Base-by-base conservation (phyloP, 2,329 filamentous ascomycete genomes). In the Alternaria rosae region DNA sequence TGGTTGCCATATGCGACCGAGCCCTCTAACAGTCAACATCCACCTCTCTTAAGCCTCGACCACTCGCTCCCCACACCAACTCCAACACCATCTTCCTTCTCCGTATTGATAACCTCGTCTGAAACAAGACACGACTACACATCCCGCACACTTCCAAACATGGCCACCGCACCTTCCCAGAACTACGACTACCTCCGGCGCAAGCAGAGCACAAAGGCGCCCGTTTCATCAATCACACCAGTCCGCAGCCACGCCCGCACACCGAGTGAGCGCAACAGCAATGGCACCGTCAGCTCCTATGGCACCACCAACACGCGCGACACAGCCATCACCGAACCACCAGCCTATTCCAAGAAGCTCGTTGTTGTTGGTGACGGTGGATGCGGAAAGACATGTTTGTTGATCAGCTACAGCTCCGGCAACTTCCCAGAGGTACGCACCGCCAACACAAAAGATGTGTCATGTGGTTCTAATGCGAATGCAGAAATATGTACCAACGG, bases 401-500 rank as follows among this genome's bases (percentile, higher is more conserved):
- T 99, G 81, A 99, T 99, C 82, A 97, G 94, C 83, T 99, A 98
- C 85, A 97, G 93, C 76, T 94, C 98, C 83, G 95, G 95, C 62
- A 97, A 97, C 81, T 99, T 99, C 79, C 95, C 95, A 82, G 94
- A 99, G 92, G 95, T 97, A 85, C 45, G 30, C 12, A 17, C 52
- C 20, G 13, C 32, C 50, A 10, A 13, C 15, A 6, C 11, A 25
- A 32, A 35, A 5, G 7, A n/a, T 12, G 47, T 10, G 20, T 9
- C 38, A 52, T 10, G 15, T 50, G 7, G 35, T 26, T 41, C 67
- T 71, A 43, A 71, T 61, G 26, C 32, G 35, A 10, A 21, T 38
- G 30, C 75, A 99, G 95, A 98, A 97, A 98, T 99, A 99, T 76
- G 95, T 99, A 42, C 95, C 95, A 5, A 99, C 95, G 3, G 95